These are phyloP conservation scores for Blepharisma stoltei DNA, from an alignment of 73 alveolate genomes.

Conservation along the genomic window DNA sequence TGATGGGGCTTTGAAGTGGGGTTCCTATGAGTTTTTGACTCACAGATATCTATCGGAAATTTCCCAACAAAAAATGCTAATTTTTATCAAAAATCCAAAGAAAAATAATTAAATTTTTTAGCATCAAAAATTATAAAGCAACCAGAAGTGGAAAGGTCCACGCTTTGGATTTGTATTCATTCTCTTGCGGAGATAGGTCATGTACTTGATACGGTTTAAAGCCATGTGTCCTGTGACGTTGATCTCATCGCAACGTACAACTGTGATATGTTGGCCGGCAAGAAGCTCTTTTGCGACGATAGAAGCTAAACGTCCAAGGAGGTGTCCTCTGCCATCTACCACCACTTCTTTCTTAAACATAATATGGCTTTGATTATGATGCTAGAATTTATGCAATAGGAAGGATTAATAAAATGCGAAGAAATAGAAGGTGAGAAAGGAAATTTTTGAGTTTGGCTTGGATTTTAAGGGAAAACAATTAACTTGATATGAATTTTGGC, in stretches of 20 bases:
- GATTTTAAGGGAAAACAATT: too few relatives aligned
- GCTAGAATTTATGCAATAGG: too few relatives aligned
- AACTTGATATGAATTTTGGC: too few relatives aligned
- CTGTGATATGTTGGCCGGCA: constrained; percentile 89
- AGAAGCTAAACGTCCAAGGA: constrained; percentile 98
- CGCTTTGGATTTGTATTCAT: constrained; percentile 95
- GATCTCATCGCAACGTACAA: constrained; percentile 89
- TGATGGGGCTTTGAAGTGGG: constrained; percentile 94
- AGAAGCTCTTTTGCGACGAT: constrained; percentile 93
- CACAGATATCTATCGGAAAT: too few relatives aligned
- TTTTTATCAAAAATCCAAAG: too few relatives aligned
- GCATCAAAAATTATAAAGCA: too few relatives aligned
- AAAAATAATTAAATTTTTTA: too few relatives aligned
- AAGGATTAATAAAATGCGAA: too few relatives aligned
- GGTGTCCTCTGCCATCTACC: constrained; percentile 98
- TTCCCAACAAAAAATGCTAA: too few relatives aligned
- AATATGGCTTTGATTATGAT: constrained; percentile 20
- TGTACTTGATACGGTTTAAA: constrained; percentile 36
- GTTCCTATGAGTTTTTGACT: constrained; percentile 92
- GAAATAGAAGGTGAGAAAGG: too few relatives aligned
- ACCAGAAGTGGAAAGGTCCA: constrained; percentile 97
- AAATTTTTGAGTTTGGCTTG: too few relatives aligned
- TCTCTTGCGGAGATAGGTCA: constrained; percentile 88
- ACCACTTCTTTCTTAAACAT: constrained; percentile 94
- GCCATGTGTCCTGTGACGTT: constrained; percentile 64